Evolutionary conservation across 257 asterid genomes (phyloP), one percentile per base, ranked within the genome.

Genomic region (Forsythia suspensa): DNA sequence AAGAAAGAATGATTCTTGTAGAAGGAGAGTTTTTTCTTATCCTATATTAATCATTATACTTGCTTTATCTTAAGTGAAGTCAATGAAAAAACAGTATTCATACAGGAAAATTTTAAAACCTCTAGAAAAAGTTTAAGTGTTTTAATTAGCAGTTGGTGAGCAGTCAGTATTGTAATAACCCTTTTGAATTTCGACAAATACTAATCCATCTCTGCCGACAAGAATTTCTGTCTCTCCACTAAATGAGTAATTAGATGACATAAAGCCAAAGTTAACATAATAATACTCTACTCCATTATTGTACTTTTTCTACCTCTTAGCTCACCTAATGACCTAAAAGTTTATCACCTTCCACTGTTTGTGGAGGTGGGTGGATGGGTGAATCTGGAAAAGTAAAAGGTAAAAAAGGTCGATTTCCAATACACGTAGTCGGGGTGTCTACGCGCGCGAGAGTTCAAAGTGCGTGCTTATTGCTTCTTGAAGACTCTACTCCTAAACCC

Each of bases 141-240:
- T 61, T 87, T 61, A 70, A 83, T 81, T 76, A 81, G 91, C 76
- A 87, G 93, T 90, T 76, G 98, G 94, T 93, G 89, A 84, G 92
- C 84, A 84, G 94, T 90, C 98, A 88, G 80, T 83, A 81, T 86
- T 84, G 69, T 41, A 59, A 34, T 66, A 78, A 71, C 10, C 81
- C 70, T 69, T 72, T 79, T 80, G 39, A 79, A 72, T 76, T 76
- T 82, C 80, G 74, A 76, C 78, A 65, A 75, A 70, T 74, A 34
- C 77, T 83, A 79, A 89, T 83, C 69, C 82, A 86, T 79, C 81
- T 82, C 57, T 90, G 92, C 96, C 97, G 98, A 94, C 97, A 92
- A 78, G 88, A 84, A 88, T 85, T 85, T 91, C 70, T 91, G 97
- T 91, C 92, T 79, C 80, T 80, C 92, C 94, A 89, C 92, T 88